These are phyloP conservation scores for Cardamine occulta DNA, from an alignment of 345 rosid genomes.

Conservation along the genomic window DNA sequence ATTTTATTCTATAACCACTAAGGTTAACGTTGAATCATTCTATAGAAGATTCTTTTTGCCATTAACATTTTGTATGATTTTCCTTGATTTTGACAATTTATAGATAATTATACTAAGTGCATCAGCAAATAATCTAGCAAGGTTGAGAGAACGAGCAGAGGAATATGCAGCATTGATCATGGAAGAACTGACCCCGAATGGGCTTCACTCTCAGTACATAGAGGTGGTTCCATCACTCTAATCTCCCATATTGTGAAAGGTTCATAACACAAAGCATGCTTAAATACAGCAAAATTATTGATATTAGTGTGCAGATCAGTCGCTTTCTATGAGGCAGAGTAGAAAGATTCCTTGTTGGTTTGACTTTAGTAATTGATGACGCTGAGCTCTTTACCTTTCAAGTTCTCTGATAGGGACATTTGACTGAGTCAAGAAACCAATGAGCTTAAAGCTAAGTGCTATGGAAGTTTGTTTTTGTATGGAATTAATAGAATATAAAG, in stretches of 20 bases:
- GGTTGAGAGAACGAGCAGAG: conserved; percentile 92
- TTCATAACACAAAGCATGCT: conserved; percentile 20
- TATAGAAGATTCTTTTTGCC: background rate
- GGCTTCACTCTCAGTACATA: conserved; percentile 64
- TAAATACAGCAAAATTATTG: background rate
- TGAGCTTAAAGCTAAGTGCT: conserved; percentile 30
- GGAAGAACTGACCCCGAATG: conserved; percentile 76
- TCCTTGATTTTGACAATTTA: conserved; percentile 33
- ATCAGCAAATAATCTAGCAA: conserved; percentile 84
- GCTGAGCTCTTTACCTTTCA: conserved; percentile 5
- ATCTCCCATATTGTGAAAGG: conserved; percentile 5
- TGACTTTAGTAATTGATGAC: conserved; percentile 35
- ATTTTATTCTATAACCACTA: conserved; percentile 4
- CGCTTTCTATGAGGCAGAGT: conserved; percentile 5
- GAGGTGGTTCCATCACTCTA: conserved; percentile 61
- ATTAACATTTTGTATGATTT: conserved; percentile 19
- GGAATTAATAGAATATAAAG: background rate
- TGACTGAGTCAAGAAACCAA: conserved; percentile 39
- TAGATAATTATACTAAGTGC: conserved; percentile 95
- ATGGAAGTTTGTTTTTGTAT: conserved; percentile 27
- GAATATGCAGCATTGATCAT: conserved; percentile 95
- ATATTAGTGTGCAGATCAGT: conserved; percentile 11
- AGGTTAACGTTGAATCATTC: conserved; percentile 39
- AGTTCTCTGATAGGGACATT: conserved; percentile 30
- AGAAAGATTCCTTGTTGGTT: conserved; percentile 30